Evolutionary conservation across 495 filamentous ascomycete species (phyloP), one percentile per base, ranked within the genome.

Genomic region (Penicillium coffeae): DNA sequence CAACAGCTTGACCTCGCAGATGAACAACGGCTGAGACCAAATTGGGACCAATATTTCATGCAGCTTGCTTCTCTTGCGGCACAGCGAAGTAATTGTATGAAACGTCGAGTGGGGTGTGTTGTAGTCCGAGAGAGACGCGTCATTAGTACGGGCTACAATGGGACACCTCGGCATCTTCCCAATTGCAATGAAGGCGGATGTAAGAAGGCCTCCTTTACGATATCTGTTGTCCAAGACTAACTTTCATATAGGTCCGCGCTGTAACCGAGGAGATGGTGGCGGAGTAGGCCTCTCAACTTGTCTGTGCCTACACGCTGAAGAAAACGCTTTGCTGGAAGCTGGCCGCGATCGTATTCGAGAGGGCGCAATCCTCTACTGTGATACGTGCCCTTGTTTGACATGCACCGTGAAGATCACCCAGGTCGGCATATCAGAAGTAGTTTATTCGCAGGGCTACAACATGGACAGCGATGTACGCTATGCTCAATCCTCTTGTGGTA

Each of bases 41-140:
- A 78, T 48, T 98, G 93, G 93, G 93, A 98, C 66, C 80, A 89
- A 54, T 98, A 98, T 70, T 98, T 98, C 66, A 98, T 98, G 93
- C 77, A 87, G 45, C 75, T 98, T 5, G 90, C 92, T 8, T 92
- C 89, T 13, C 82, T 97, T 38, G 93, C 93, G 8, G 88, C 93
- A 2, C 88, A 88, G 52, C 78, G 93, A 53, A 88, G 85, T 65
- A 98, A 98, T 64, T 98, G 93, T 72, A 98, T 98, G 93, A 96
- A 96, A 71, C 79, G 93, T 21, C 81, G 91, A 46, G 93, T 98
- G 18, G 93, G 93, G 5, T 95, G 89, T 69, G 93, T 98, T 5
- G 75, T 98, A n/a, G 90, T 96, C 7, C 77, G 90, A 55, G 86
- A 90, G 52, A 83, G 83, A 50, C 78, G 90, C 48, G 93, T 98